Evolutionary conservation across 495 filamentous ascomycete species (phyloP).

Genomic region (Darksidea phi): DNA sequence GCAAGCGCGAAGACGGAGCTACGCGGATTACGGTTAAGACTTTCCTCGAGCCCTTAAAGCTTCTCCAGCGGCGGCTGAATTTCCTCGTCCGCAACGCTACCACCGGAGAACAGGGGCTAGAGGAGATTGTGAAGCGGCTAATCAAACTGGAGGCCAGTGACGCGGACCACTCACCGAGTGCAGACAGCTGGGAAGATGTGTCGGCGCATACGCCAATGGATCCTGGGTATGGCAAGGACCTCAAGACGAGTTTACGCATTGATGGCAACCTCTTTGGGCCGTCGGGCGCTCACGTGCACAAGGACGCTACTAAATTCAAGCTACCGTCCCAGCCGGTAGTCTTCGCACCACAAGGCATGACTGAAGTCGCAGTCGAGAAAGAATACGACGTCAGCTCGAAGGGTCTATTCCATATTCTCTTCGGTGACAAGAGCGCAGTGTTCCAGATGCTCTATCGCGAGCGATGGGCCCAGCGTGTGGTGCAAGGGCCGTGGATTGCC

Average conservation of each 20-base stretch:
- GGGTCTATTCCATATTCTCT: conserved; percentile 91
- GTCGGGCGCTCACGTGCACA: conserved; percentile 47
- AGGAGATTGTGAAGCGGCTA: conserved; percentile 63
- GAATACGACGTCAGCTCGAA: conserved; percentile 86
- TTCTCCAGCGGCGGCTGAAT: conserved; percentile 80
- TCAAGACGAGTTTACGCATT: conserved; percentile 60
- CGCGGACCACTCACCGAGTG: conserved; percentile 63
- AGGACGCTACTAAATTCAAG: conserved; percentile 70
- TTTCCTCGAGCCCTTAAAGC: conserved; percentile 81
- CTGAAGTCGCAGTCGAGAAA: conserved; percentile 65
- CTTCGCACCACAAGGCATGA: conserved; percentile 80
- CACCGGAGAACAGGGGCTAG: conserved; percentile 53
- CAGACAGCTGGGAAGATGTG: conserved; percentile 93
- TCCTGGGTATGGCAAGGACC: conserved; percentile 49
- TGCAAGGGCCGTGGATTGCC: conserved; percentile 82
- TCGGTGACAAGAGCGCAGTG: conserved; percentile 90
- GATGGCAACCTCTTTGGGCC: conserved; percentile 55
- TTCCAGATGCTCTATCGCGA: conserved; percentile 91
- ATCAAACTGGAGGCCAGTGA: conserved; percentile 68
- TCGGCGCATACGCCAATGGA: conserved; percentile 64
- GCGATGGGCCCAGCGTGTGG: conserved; percentile 64
- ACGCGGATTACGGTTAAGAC: conserved; percentile 81
- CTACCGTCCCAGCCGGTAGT: conserved; percentile 77
- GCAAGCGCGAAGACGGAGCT: conserved; percentile 59
- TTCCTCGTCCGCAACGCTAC: conserved; percentile 74